Percentiles rank a stretch among this genome's conserved stretches.
phyloP scores from a whole-genome alignment of 768 basidiomycete species.

The Boletus rufocinnamomeus region DNA sequence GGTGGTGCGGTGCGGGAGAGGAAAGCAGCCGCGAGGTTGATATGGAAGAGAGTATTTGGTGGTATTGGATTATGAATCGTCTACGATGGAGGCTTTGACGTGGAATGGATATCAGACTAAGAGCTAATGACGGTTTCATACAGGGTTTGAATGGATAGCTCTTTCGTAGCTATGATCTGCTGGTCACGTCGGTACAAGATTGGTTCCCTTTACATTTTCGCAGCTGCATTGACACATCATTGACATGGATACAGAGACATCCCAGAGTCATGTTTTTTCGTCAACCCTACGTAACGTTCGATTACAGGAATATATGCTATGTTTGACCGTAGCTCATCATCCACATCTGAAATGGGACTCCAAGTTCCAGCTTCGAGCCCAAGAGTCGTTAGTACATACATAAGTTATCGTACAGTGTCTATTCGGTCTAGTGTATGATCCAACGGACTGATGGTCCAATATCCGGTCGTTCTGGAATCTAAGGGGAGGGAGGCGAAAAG shows the following conservation, averaged over 20 bases:
- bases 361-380: not conserved
- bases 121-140: not conserved
- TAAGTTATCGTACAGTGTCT: not conserved
- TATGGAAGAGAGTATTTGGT: slow-evolving; percentile 37
- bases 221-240: not conserved
- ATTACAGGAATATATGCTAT: not conserved
- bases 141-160: no score
- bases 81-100: not conserved
- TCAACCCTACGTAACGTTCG: not conserved
- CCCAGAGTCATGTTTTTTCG: not conserved
- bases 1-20: slow-evolving; percentile 56
- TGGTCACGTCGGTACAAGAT: not conserved
- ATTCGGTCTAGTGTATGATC: not conserved
- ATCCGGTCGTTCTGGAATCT: not conserved
- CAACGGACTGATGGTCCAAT: not conserved
- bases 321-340: no score
- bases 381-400: not conserved
- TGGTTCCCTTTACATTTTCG: not conserved
- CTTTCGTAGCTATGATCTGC: not conserved
- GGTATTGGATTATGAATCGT: slow-evolving; percentile 22
- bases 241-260: not conserved
- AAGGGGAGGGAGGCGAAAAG: not conserved
- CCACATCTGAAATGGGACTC: not conserved
- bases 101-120: not conserved
- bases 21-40: slow-evolving; percentile 29